Evolutionary conservation across 202 grass and related monocot genomes (phyloP).

Genomic region (Carex sylvatica): DNA sequence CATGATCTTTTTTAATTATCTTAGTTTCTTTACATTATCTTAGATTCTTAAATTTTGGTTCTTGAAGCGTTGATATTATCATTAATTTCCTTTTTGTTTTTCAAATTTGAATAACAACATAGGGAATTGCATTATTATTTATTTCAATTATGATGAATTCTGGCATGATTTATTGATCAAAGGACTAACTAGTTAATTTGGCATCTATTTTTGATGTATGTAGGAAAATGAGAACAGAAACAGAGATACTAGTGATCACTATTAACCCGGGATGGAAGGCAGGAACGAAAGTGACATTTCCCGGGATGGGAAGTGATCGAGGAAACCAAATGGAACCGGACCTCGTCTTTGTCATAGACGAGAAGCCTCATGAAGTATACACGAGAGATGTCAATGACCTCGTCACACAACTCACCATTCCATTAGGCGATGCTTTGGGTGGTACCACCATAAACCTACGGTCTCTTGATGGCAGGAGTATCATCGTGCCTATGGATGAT

Average conservation of each 20-base stretch:
- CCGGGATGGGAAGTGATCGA: constrained; percentile 51
- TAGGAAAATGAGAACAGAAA: constrained; percentile 49
- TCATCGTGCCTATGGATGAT: constrained; percentile 38
- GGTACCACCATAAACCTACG: constrained; percentile 47
- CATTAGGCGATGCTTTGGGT: constrained; percentile 53
- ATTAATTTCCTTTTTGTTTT: no score
- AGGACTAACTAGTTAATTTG: background rate
- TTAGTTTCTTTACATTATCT: background rate
- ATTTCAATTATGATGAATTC: background rate
- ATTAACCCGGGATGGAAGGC: constrained; percentile 93
- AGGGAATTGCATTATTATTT: background rate
- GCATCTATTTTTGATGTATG: background rate
- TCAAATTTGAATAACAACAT: background rate
- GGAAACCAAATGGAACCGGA: constrained; percentile 38
- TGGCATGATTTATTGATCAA: no score
- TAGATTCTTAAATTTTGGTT: background rate
- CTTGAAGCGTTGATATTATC: no score
- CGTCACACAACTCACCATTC: constrained; percentile 29
- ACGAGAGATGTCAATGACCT: constrained; percentile 60
- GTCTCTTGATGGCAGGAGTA: constrained; percentile 54
- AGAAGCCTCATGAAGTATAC: constrained; percentile 69
- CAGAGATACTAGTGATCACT: constrained; percentile 57
- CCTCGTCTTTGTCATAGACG: constrained; percentile 68
- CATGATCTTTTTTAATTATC: background rate
- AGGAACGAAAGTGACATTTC: constrained; percentile 78